Evolutionary conservation across 805 yeast species (phyloP).

Genomic region (Ogataea dorogensis): DNA sequence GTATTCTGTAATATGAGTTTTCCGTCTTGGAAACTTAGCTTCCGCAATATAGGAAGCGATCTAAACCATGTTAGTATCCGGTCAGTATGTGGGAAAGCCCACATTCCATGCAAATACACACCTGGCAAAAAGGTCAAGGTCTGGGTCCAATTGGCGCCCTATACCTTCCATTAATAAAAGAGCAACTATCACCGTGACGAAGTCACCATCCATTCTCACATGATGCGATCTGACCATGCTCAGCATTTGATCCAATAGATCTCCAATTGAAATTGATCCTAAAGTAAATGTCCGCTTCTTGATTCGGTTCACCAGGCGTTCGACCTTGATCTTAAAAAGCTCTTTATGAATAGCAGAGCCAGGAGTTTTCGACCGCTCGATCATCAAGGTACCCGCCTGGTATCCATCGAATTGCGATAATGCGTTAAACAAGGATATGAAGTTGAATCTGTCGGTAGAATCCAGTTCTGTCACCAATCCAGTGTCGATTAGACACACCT

Average conservation of each 20-base stretch:
- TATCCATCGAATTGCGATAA: constrained; percentile 92
- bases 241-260: constrained; percentile 79
- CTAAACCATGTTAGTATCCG: constrained; percentile 37
- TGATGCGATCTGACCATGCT: constrained; percentile 92
- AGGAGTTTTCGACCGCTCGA: constrained; percentile 92
- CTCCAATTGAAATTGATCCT: constrained; percentile 91
- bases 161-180: constrained; percentile 89
- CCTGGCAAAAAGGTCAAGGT: constrained; percentile 93
- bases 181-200: constrained; percentile 92
- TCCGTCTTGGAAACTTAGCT: constrained; percentile 72
- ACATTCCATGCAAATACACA: constrained; percentile 58
- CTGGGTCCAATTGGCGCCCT: constrained; percentile 91
- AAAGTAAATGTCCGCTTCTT: constrained; percentile 87
- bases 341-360: constrained; percentile 85
- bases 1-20: constrained; percentile 52
- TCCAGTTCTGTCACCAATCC: constrained; percentile 92
- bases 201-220: constrained; percentile 97
- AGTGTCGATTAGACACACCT: constrained; percentile 86
- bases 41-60: constrained; percentile 81
- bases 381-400: constrained; percentile 92
- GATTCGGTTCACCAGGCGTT: constrained; percentile 74
- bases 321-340: constrained; percentile 83
- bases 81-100: constrained; percentile 35
- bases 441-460: constrained; percentile 73
- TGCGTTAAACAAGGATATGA: constrained; percentile 85